Conservation (phyloP, 257 asterid genomes). For the Gentiana macrophylla region DNA sequence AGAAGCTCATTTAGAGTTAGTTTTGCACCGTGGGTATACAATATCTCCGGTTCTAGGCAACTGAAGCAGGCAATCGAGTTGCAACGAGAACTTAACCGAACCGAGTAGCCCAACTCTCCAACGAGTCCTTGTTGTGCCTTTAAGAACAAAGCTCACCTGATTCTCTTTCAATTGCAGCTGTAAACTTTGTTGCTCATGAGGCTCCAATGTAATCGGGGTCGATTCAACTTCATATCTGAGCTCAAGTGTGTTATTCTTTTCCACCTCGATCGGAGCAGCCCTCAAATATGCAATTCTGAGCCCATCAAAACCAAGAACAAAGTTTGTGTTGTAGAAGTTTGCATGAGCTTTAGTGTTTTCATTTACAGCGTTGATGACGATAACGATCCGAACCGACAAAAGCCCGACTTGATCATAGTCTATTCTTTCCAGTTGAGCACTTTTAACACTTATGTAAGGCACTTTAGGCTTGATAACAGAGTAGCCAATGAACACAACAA, state of each 20-base stretch:
- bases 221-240: constrained; percentile 40
- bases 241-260: constrained; percentile 29
- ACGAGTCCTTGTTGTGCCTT: constrained; percentile 52
- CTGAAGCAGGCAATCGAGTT: constrained; percentile 44
- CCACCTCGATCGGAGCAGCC: constrained; percentile 31
- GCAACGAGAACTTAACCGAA: constrained; percentile 58
- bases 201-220: constrained; percentile 43
- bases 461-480: constrained; percentile 48
- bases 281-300: constrained; percentile 31
- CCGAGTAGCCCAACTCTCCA: constrained; percentile 67
- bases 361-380: constrained; percentile 43
- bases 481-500: constrained; percentile 53
- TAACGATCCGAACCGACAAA: constrained; percentile 37
- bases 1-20: constrained; percentile 28
- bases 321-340: constrained; percentile 30
- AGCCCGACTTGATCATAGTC: constrained; percentile 43
- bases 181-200: constrained; percentile 34
- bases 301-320: constrained; percentile 37
- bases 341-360: constrained; percentile 48
- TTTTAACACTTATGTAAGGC: constrained; percentile 36
- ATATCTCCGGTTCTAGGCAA: constrained; percentile 32
- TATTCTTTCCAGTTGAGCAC: constrained; percentile 51
- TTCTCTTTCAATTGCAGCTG: constrained; percentile 21
- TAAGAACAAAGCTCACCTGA: constrained; percentile 29
- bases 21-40: constrained; percentile 48